These are phyloP conservation scores for Vigna hirtella DNA, from an alignment of 306 rosid genomes.

Conservation along the genomic window DNA sequence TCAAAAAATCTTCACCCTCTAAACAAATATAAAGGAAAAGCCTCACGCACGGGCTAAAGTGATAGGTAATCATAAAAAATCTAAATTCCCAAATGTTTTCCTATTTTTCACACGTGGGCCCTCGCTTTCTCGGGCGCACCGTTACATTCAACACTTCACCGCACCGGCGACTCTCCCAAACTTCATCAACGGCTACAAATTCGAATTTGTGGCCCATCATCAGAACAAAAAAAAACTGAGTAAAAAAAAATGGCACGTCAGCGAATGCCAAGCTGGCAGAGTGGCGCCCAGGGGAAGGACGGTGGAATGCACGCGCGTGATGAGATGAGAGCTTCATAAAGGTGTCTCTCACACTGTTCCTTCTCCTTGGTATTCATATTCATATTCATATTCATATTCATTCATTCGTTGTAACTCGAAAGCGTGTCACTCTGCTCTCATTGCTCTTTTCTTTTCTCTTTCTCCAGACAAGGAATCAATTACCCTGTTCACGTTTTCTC, in stretches of 20 bases:
- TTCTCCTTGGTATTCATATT: conserved; percentile 31
- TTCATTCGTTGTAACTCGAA: conserved; percentile 25
- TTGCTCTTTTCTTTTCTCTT: conserved; percentile 34
- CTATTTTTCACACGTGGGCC: conserved; percentile 32
- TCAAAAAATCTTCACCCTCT: not conserved
- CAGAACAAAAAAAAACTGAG: not conserved
- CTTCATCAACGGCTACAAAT: conserved; percentile 61
- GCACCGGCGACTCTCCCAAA: not conserved
- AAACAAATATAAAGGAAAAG: not conserved
- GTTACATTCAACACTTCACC: conserved; percentile 6
- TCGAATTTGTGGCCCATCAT: conserved; percentile 45
- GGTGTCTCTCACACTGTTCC: conserved; percentile 45
- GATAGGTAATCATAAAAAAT: not conserved
- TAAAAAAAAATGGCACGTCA: conserved; percentile 52
- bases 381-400: no score
- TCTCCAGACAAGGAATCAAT: conserved; percentile 52
- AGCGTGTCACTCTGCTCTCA: conserved; percentile 74
- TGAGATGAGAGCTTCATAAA: conserved; percentile 54
- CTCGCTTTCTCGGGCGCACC: not conserved
- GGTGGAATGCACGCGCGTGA: conserved; percentile 67
- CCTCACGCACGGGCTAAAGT: conserved; percentile 6
- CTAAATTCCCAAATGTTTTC: not conserved
- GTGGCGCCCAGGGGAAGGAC: conserved; percentile 35
- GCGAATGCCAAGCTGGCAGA: conserved; percentile 50
- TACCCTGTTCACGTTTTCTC: conserved; percentile 52